Evolutionary conservation across 352 stramenopile species (phyloP), one percentile per base, ranked within the genome.

Genomic region (Lagenidium sp.): DNA sequence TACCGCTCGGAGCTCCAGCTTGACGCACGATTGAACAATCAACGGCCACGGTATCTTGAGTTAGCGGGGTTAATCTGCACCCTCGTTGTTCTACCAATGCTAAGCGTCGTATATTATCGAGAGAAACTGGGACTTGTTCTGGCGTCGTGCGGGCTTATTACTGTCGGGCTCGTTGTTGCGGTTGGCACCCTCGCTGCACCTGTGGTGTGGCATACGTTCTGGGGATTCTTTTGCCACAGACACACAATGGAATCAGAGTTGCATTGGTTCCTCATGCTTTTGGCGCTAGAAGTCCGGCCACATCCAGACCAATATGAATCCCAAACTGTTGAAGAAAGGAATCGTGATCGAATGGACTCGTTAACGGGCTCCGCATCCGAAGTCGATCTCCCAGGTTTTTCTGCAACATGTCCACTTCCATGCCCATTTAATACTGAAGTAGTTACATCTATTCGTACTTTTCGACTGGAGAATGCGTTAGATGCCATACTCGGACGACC

Each of bases 391-490:
- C n/a, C n/a, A n/a, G n/a, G n/a, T n/a, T n/a, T n/a, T n/a, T n/a
- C n/a, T n/a, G n/a, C n/a, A n/a, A n/a, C n/a, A n/a, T n/a, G n/a
- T n/a, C n/a, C n/a, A n/a, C n/a, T n/a, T n/a, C n/a, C n/a, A n/a
- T n/a, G n/a, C n/a, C n/a, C n/a, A n/a, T n/a, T n/a, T n/a, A n/a
- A n/a, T n/a, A n/a, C n/a, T n/a, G n/a, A n/a, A n/a, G n/a, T n/a
- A n/a, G n/a, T n/a, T n/a, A n/a, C n/a, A n/a, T n/a, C n/a, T n/a
- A 62, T 68, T 20, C 39, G 52, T 19, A 43, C 31, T 10, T 68
- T 68, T 36, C 62, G 62, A 0, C 47, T 68, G 2, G 62, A 72
- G 19, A 66, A 65, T 22, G 62, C 50, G 7, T 48, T 72, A 19
- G 59, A 72, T n/a, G 50, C 62, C 16, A 72, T 72, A 22, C 40